phyloP scores from a whole-genome alignment of 352 stramenopile species.

The Phytophthora lateralis region DNA sequence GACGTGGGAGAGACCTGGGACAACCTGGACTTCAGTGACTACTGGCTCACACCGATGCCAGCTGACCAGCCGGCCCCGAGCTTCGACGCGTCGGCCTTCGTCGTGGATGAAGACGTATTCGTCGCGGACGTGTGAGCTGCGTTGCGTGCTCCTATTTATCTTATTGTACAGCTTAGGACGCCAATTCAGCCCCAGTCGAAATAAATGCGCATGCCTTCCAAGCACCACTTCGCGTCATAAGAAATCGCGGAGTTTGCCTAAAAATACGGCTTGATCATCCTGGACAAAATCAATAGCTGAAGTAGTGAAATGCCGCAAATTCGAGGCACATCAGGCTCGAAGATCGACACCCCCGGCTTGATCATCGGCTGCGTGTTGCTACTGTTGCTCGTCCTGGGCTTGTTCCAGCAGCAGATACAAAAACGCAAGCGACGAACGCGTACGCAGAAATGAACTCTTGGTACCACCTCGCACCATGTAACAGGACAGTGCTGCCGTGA shows the following conservation, averaged over 20 bases:
- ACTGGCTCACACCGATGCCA: conserved; percentile 28
- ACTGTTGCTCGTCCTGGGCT: conserved; percentile 40
- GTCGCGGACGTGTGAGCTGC: conserved; percentile 35
- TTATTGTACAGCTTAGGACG: conserved; percentile 28
- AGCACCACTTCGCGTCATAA: conserved; percentile 8
- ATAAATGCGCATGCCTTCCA: conserved; percentile 11
- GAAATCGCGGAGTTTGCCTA: conserved; percentile 7
- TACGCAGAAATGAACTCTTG: conserved; percentile 7
- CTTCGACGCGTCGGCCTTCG: conserved; percentile 29
- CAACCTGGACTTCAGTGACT: conserved; percentile 32
- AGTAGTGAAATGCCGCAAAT: conserved; percentile 44
- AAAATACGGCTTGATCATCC: conserved; percentile 16
- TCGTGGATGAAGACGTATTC: conserved; percentile 40
- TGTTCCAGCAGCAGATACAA: conserved; percentile 44
- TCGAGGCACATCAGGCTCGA: conserved; percentile 31
- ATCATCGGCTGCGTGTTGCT: conserved; percentile 50
- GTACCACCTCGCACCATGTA: background rate
- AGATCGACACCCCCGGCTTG: conserved; percentile 39
- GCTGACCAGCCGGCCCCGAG: conserved; percentile 19
- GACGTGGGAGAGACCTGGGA: conserved; percentile 44
- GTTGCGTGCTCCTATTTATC: conserved; percentile 35
- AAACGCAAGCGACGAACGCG: conserved; percentile 32
- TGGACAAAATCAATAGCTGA: background rate
- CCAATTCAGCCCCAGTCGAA: conserved; percentile 6
- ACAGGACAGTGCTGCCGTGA: background rate